Percentiles rank a stretch among this genome's conserved stretches.
Evolutionary conservation across 441 rosid genomes (phyloP).

Genomic region (Arabidopsis lyrata): DNA sequence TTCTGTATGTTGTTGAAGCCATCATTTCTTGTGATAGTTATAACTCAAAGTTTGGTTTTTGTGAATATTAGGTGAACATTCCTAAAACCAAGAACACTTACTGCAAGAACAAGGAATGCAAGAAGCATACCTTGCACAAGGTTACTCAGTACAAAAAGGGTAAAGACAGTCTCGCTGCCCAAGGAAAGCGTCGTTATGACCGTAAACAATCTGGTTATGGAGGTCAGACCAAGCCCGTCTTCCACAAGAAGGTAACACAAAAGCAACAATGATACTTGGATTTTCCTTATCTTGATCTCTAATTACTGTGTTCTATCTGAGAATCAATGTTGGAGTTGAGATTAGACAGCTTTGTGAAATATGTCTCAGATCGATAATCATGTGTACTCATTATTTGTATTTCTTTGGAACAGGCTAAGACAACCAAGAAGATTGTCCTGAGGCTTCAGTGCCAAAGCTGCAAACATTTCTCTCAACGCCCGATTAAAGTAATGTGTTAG

Average conservation of each 20-base stretch:
- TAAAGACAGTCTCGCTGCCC: constrained; percentile 71
- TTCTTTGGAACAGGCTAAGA: constrained; percentile 54
- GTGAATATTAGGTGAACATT: constrained; percentile 58
- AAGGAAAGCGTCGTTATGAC: constrained; percentile 80
- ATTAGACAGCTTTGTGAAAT: background rate
- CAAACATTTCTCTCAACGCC: constrained; percentile 70
- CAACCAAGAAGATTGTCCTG: constrained; percentile 74
- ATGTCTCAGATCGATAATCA: background rate
- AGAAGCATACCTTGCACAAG: constrained; percentile 80
- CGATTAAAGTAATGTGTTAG: constrained; percentile 51
- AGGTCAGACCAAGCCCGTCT: constrained; percentile 76
- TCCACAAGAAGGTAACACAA: constrained; percentile 63
- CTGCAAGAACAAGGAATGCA: constrained; percentile 77
- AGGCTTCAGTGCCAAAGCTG: constrained; percentile 75
- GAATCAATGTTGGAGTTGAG: background rate
- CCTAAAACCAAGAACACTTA: constrained; percentile 79
- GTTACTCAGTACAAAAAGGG: constrained; percentile 82
- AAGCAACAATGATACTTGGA: background rate
- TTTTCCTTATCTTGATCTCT: background rate
- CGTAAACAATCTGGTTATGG: constrained; percentile 76
- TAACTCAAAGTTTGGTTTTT: background rate
- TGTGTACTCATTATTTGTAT: background rate
- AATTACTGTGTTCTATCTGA: background rate
- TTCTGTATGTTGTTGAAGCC: background rate
- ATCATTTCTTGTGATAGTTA: background rate